Base-by-base conservation (phyloP, 441 rosid species). In the Euphorbia celastroides region DNA sequence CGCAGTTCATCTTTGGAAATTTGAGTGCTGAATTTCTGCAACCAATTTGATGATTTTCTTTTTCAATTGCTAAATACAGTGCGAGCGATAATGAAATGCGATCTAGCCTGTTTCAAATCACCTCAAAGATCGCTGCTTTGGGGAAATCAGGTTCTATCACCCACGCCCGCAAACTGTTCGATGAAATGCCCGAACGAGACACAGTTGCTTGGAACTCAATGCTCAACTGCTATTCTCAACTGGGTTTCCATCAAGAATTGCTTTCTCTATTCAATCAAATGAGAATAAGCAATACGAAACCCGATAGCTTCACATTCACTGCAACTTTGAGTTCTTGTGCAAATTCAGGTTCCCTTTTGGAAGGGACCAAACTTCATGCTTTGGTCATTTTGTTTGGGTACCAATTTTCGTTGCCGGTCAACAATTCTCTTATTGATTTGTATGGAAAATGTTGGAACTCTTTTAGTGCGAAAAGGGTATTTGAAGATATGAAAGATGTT, bases 121-220 rank as follows among this genome's bases (percentile, higher is more conserved):
- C 97, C 59, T 74, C 88, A 7, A 85, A 76, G 79, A 74, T 90
- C 17, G 17, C 60, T 2, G 60, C 67, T 62, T 65, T 84, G 0
- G 78, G 79, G 0, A 77, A 72, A 36, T 72, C 82, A 7, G 95
- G 97, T 2, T 75, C 65, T 5, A 68, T 88, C 26, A 13, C 64
- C 2, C 69, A 72, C 0, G 92, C 93, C 31, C 92, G 93, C 63
- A 70, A 83, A 30, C 31, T 90, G 84, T 88, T 90, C 78, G 96
- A 90, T 51, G 76, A 75, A 81, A 81, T 87, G 88, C 81, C 78
- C 5, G 59, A 68, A 0, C 69, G 85, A 69, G 97, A 90, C 67
- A 54, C 77, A 0, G 68, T 88, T 23, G 83, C 89, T 57, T 90
- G 97, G 91, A 90, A 90, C 71, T 78, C 97, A 7, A 88, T 88